Base-by-base conservation (phyloP, 2,329 filamentous ascomycete genomes). In the Pyricularia sp. region DNA sequence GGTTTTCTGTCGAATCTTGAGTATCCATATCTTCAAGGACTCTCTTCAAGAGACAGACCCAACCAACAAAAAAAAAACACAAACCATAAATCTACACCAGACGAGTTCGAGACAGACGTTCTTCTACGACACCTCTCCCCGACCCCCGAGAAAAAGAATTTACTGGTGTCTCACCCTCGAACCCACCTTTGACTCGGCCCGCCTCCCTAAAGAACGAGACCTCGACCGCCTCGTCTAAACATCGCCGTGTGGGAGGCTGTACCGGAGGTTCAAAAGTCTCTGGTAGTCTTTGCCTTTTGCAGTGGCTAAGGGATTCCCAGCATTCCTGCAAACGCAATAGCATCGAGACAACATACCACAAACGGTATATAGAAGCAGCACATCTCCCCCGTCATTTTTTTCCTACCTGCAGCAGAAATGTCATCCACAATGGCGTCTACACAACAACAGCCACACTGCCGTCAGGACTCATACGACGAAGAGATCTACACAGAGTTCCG, bases 401-500 rank as follows among this genome's bases (percentile, higher is more conserved):
- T 50, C 17, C 3, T 9, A 50, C 42, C 42, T 20, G 20, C 14
- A 50, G 14, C 42, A 50, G 2, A 50, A 50, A 50, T 50, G 17
- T 50, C 42, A n/a, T 50, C 42, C 42, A 50, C 42, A 50, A 50
- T 50, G 42, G 17, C 42, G 20, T 36, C 33, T 20, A 50, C 42
- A 42, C 42, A 50, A 50, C 42, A 50, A 50, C 66, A 61, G 23
- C 20, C 66, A 30, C 66, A 67, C 55, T 58, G 59, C n/a, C 66
- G 66, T 25, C 66, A 67, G 55, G 66, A 67, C 30, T 67, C 66
- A 28, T 67, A 59, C 66, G 66, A 67, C 66, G 55, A 67, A 26
- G 66, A 23, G 23, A 67, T 67, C 25, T 67, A 59, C n/a, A 10
- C 28, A 14, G 66, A 67, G 28, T 67, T 67, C 66, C 59, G 59